Evolutionary conservation across 768 basidiomycete genomes (phyloP).

Genomic region (Tremella yokohamensis): DNA sequence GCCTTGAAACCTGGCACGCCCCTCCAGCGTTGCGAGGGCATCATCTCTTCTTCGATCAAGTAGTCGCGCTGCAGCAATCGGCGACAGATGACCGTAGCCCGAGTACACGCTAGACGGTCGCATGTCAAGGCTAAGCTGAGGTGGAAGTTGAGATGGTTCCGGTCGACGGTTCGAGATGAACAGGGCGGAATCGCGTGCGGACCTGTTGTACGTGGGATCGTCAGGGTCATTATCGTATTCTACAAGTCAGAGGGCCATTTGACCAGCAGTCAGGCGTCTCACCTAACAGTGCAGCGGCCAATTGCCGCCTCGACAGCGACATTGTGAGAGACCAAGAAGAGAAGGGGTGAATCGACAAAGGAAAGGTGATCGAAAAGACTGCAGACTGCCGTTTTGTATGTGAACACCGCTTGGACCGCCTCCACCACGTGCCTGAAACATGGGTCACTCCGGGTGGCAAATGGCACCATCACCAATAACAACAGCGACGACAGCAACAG

Average conservation of each 20-base stretch:
- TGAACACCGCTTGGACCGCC: too few species aligned
- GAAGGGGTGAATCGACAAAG: neutral
- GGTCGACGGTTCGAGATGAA: slow-evolving; percentile 23
- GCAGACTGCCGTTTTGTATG: neutral
- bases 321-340: slow-evolving; percentile 8
- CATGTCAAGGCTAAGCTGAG: neutral
- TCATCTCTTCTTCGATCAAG: neutral
- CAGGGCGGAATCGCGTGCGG: slow-evolving; percentile 30
- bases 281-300: slow-evolving; percentile 84
- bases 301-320: slow-evolving; percentile 74
- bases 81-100: neutral
- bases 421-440: too few species aligned
- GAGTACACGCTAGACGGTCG: neutral
- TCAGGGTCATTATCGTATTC: slow-evolving; percentile 85
- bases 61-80: neutral
- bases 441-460: too few species aligned
- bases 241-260: slow-evolving; percentile 42
- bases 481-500: neutral
- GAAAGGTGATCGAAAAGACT: neutral
- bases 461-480: too few species aligned
- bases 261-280: neutral
- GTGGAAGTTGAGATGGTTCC: slow-evolving; percentile 14
- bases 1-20: too few species aligned
- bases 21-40: neutral
- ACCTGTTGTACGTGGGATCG: slow-evolving; percentile 59